These are phyloP conservation scores for Fusarium bactridioides DNA, from an alignment of 2,329 filamentous ascomycete species.

Conservation along the genomic window DNA sequence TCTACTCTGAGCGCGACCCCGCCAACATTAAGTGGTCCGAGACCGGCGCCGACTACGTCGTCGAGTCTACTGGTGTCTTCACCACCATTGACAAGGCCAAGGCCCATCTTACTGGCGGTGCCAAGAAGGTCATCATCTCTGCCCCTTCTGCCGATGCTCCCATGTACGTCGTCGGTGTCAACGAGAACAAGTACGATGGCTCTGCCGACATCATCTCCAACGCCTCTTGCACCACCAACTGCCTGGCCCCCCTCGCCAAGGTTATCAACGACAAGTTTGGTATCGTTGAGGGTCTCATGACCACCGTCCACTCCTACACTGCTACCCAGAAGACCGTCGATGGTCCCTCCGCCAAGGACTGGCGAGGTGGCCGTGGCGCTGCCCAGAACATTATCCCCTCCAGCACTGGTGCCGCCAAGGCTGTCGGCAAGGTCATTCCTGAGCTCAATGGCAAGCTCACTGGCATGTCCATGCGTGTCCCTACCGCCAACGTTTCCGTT, in stretches of 20 bases:
- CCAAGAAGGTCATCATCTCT: slow-evolving; percentile 97
- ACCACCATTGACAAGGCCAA: slow-evolving; percentile 96
- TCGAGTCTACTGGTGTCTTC: slow-evolving; percentile 99
- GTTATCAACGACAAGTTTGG: slow-evolving; percentile 98
- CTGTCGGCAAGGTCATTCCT: slow-evolving; percentile 99
- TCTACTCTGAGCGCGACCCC: slow-evolving; percentile 94
- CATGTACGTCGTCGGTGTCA: slow-evolving; percentile 99
- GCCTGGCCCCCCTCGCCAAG: slow-evolving; percentile 98
- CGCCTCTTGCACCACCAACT: slow-evolving; percentile 99
- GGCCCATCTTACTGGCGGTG: slow-evolving; percentile 93
- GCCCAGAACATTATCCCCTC: slow-evolving; percentile 99
- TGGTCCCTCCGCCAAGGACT: slow-evolving; percentile 97
- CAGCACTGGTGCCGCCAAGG: slow-evolving; percentile 99
- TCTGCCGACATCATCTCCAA: slow-evolving; percentile 96
- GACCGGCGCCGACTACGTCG: slow-evolving; percentile 89
- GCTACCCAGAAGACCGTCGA: slow-evolving; percentile 99
- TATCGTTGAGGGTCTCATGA: slow-evolving; percentile 99
- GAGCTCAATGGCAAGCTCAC: slow-evolving; percentile 99
- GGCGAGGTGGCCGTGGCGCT: slow-evolving; percentile 98
- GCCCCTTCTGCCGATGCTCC: slow-evolving; percentile 93
- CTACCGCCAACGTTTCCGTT: slow-evolving; percentile 98
- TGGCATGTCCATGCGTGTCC: slow-evolving; percentile 99
- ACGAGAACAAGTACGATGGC: slow-evolving; percentile 91
- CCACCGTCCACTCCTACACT: slow-evolving; percentile 99
- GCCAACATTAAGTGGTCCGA: slow-evolving; percentile 88